Evolutionary conservation across 2,329 filamentous ascomycete genomes (phyloP), one percentile per base, ranked within the genome.

Genomic region (Botrytis galanthina): DNA sequence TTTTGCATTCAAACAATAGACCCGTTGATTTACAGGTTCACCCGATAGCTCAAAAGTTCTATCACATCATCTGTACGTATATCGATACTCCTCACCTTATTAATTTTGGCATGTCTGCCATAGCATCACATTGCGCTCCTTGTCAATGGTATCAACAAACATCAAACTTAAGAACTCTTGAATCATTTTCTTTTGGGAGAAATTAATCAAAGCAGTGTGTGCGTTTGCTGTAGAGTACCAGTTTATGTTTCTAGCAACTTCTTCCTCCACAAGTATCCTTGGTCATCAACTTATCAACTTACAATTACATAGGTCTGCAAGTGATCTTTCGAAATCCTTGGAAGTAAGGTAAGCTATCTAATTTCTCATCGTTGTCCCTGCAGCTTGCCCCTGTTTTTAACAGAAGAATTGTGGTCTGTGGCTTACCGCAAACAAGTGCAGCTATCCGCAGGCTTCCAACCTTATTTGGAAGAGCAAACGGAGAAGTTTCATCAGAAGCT

Each of bases 401-500:
- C 71, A 69, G 70, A 70, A 74, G 44, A 29, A 39, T 68, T 61
- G 63, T 77, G 76, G 76, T 70, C 74, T 78, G 75, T 73, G 74
- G 29, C 67, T 59, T 60, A 37, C 74, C 57, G 61, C 60, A 76
- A 75, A 75, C 76, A 73, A 71, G 75, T 78, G 77, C 76, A 77
- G 70, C 32, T 59, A 71, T 16, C 75, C 77, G 75, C 69, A 37
- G 57, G 66, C 71, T 66, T 48, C 37, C 71, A 73, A 74, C 73
- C 73, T 75, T 73, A 77, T 77, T 77, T 75, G 75, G 71, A 61
- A 70, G 60, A 75, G 71, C 77, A 78, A 79, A 79, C 77, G 76
- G 74, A 57, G 71, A 39, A 72, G 22, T 67, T 48, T 67, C 70
- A 73, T 74, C 70, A 35, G 44, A 44, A 73, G 63, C 22, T 60